These are phyloP conservation scores for Trypanosoma congolense DNA, from an alignment of 208 protist genomes.

Conservation along the genomic window DNA sequence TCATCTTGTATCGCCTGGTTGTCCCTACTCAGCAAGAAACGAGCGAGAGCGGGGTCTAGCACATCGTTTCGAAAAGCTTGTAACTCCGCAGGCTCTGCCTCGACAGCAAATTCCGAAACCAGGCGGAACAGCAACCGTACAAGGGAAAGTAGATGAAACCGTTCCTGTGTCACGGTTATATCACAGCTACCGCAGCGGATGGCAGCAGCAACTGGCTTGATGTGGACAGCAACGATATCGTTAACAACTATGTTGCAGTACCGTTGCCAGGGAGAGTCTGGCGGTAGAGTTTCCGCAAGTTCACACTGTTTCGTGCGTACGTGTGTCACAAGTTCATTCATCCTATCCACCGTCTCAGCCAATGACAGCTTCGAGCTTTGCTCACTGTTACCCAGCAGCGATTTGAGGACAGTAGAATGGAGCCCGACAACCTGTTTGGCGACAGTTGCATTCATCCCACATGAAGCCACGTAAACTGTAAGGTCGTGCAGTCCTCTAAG, in stretches of 20 bases:
- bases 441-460: slow-evolving; percentile 37
- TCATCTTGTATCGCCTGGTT: neutral
- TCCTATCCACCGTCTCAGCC: slow-evolving; percentile 36
- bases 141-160: slow-evolving; percentile 43
- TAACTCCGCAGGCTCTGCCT: slow-evolving; percentile 51
- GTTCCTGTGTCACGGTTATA: slow-evolving; percentile 23
- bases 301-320: slow-evolving; percentile 29
- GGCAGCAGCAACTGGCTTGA: slow-evolving; percentile 33
- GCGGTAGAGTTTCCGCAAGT: slow-evolving; percentile 29
- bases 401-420: slow-evolving; percentile 43
- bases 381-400: slow-evolving; percentile 2
- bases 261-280: slow-evolving; percentile 35
- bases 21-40: slow-evolving; percentile 24
- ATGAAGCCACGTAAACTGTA: slow-evolving; percentile 24
- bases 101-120: slow-evolving; percentile 41
- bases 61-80: slow-evolving; percentile 54
- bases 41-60: slow-evolving; percentile 51
- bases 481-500: slow-evolving; percentile 33
- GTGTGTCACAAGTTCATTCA: slow-evolving; percentile 41
- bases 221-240: slow-evolving; percentile 52
- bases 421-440: slow-evolving; percentile 51
- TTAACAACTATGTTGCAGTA: slow-evolving; percentile 40
- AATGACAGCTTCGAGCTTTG: slow-evolving; percentile 2
- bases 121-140: slow-evolving; percentile 63
- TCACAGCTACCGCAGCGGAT: neutral